phyloP scores from a whole-genome alignment of 345 rosid species.

The Bruguiera gymnorhiza region DNA sequence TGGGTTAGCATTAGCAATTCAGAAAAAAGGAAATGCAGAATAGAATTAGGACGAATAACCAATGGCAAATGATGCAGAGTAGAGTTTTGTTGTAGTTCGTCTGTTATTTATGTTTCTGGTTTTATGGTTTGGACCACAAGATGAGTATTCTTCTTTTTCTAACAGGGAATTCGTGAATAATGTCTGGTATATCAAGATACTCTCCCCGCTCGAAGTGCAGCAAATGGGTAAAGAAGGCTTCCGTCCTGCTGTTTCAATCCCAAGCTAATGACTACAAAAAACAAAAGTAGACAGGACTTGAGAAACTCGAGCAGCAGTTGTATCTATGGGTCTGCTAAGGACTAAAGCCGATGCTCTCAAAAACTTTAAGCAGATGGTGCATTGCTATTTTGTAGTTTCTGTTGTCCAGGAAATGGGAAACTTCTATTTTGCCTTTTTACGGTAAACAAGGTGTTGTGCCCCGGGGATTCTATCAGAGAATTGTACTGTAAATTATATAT shows the following conservation, averaged over 20 bases:
- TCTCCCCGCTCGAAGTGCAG: conserved; percentile 42
- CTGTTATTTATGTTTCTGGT: too few relatives aligned
- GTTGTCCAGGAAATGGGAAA: neutral
- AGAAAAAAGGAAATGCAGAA: too few relatives aligned
- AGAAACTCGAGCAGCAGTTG: neutral
- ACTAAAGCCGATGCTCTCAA: neutral
- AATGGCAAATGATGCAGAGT: too few relatives aligned
- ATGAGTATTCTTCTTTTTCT: too few relatives aligned
- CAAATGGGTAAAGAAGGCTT: conserved; percentile 41
- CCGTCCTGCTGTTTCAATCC: conserved; percentile 18
- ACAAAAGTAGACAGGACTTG: neutral
- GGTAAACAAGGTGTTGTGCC: neutral
- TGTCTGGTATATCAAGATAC: conserved; percentile 45
- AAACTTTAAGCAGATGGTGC: neutral
- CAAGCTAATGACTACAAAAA: conserved; percentile 25
- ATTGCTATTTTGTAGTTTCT: neutral
- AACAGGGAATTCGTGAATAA: conserved; percentile 44
- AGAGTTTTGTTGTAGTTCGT: too few relatives aligned
- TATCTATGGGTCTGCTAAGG: neutral
- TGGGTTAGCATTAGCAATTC: too few relatives aligned
- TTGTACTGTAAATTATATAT: too few relatives aligned
- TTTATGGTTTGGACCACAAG: too few relatives aligned
- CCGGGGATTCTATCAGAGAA: too few relatives aligned
- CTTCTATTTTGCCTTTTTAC: neutral
- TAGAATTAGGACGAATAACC: too few relatives aligned